Evolutionary conservation across 2,329 filamentous ascomycete species (phyloP), one percentile per base, ranked within the genome.

Genomic region (Fusarium verrucosum): DNA sequence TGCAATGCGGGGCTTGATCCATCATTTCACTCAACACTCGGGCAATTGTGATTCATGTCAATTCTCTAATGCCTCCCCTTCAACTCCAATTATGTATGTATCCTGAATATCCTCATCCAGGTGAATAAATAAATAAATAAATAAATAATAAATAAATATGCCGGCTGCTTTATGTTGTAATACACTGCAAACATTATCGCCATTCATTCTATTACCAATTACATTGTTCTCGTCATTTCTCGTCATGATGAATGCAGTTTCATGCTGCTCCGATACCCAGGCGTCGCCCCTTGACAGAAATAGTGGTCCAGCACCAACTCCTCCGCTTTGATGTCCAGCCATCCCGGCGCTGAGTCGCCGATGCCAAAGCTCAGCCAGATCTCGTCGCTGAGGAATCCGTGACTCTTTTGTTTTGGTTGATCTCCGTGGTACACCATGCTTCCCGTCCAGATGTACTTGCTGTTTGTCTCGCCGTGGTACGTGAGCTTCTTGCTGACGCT

Each of bases 311-410:
- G 16, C 13, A 69, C 42, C 41, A 69, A 25, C 46, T 69, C 66
- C 37, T 61, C 65, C 13, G 66, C 66, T 41, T 62, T 51, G 35
- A 69, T 53, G 25, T 69, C 66, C 38, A 69, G 19, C 66, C 66
- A 69, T 10, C 66, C 66, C 1, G 66, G 66, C 11, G 62, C 52
- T 2, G 66, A 62, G 35, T 69, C 66, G 14, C 63, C 55, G 7
- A 69, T 69, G n/a, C 66, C 66, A 30, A 69, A 69, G 50, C 66
- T 69, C 41, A 69, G 53, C 66, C 60, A 62, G 38, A 69, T 50
- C 53, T 69, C 66, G 37, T 69, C 66, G 25, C 68, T 55, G 4
- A 69, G 42, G 41, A 25, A 69, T 3, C 66, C 66, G 38, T 69
- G 66, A 10, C 60, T 69, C 10, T 59, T 49, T 28, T 57, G 46